Evolutionary conservation across 2,329 filamentous ascomycete genomes (phyloP).

Genomic region (Colletotrichum gloeosporioides): DNA sequence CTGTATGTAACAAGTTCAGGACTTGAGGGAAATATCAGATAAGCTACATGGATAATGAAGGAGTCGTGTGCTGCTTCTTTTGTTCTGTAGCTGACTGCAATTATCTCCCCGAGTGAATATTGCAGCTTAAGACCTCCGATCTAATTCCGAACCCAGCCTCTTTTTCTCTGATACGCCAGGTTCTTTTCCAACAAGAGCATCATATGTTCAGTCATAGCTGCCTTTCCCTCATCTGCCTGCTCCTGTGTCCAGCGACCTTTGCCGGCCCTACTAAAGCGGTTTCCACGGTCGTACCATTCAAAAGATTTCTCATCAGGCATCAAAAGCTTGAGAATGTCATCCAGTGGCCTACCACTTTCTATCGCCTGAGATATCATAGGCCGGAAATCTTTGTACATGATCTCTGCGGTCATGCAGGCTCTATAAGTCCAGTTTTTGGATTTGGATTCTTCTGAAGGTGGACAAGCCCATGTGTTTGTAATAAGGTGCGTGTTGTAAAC

Average conservation of each 20-base stretch:
- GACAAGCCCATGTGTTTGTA: not conserved
- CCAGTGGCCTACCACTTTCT: not conserved
- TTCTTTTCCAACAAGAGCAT: not conserved
- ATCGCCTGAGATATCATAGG: not conserved
- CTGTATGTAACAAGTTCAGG: no score
- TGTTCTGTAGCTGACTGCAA: not conserved
- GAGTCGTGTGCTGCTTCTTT: not conserved
- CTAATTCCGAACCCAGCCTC: not conserved
- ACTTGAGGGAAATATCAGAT: no score
- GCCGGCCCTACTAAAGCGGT: no score
- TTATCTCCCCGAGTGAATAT: fast-evolving
- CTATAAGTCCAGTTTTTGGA: not conserved
- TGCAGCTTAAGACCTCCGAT: not conserved
- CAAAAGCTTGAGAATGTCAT: not conserved
- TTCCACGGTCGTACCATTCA: not conserved
- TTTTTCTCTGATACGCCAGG: not conserved
- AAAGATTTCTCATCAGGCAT: not conserved
- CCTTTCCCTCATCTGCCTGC: not conserved
- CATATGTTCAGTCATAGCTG: not conserved
- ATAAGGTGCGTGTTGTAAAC: fast-evolving
- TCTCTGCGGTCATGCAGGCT: not conserved
- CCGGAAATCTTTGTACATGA: not conserved
- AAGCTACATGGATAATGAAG: no score
- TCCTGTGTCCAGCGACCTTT: not conserved
- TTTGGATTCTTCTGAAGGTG: not conserved